These are phyloP conservation scores for Arthrobotrys megalospora DNA, from an alignment of 2,329 filamentous ascomycete genomes.

Conservation along the genomic window DNA sequence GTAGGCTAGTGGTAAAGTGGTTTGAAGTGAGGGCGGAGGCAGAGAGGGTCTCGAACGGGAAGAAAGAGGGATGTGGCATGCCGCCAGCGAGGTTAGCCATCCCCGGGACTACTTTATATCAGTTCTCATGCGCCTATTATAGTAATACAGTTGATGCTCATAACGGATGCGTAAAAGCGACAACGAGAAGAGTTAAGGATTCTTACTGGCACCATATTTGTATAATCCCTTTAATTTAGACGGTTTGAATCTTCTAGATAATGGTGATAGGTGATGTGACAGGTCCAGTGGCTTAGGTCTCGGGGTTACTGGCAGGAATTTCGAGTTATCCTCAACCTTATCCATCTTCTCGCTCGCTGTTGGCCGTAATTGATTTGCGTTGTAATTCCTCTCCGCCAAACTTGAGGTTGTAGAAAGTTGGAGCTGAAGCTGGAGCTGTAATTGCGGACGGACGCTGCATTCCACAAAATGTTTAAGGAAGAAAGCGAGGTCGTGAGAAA, in stretches of 20 bases:
- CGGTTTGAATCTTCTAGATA: conserved; percentile 76
- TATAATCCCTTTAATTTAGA: conserved; percentile 86
- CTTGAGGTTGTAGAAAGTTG: conserved; percentile 38
- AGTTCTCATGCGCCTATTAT: conserved; percentile 69
- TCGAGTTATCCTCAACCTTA: conserved; percentile 20
- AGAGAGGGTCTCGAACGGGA: conserved; percentile 92
- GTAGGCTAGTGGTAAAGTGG: conserved; percentile 72
- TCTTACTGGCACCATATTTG: conserved; percentile 73
- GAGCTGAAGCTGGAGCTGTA: conserved; percentile 28
- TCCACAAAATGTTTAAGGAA: conserved; percentile 57
- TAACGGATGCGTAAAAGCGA: not conserved
- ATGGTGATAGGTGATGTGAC: conserved; percentile 82
- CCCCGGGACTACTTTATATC: conserved; percentile 71
- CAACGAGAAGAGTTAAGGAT: conserved; percentile 69
- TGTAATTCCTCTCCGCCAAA: conserved; percentile 29
- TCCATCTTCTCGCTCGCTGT: conserved; percentile 34
- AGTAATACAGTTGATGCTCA: conserved; percentile 73
- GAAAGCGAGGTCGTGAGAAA: conserved; percentile 54
- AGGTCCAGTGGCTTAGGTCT: conserved; percentile 76
- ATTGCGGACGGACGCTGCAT: conserved; percentile 51
- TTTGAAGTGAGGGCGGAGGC: conserved; percentile 81
- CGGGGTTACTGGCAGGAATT: conserved; percentile 2
- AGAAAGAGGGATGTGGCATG: conserved; percentile 84
- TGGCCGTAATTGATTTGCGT: conserved; percentile 21
- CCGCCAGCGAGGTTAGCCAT: conserved; percentile 77